Base-by-base conservation (phyloP, 352 stramenopile species). In the Phytophthora multivora region DNA sequence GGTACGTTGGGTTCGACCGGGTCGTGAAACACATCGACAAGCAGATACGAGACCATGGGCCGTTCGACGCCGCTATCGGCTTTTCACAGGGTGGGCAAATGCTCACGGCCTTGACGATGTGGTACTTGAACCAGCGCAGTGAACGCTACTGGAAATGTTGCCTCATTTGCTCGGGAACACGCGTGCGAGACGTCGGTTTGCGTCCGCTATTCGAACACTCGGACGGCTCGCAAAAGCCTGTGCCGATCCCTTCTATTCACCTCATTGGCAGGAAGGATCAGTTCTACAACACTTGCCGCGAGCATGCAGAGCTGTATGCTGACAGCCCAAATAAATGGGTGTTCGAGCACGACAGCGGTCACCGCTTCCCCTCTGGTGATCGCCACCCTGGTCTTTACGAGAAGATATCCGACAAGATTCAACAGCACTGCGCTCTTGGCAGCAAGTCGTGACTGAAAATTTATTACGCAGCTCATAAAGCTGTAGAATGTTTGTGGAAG, bases 31-130 rank as follows among this genome's bases (percentile, higher is more conserved):
- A 76, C 50, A 52, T 89, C 18, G 67, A 88, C 39, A 58, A 69
- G 2, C 63, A 80, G 35, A 30, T 91, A 4, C 55, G 51, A 19
- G 15, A 74, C 12, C 54, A 79, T 33, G 79, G 78, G 0, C 77
- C 78, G 0, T 83, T 87, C 42, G 80, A 91, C 41, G 71, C 79
- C 9, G 71, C 73, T 36, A 8, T 89, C 18, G 77, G 77, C 5
- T 92, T 92, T 47, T 92, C 79, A 11, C 83, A 92, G 31, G 80
- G 83, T 33, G 73, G 56, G 1, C 69, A 82, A 33, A 57, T 89
- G 41, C 51, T 80, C 49, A 83, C 73, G 7, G 58, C 69, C 8
- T 56, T 83, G 39, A 68, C 73, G 13, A 79, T 80, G 70, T 71
- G 66, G 42, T 80, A 69, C 23, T 55, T 75, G 41, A 49, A 75